These are phyloP conservation scores for Fusarium sacchari DNA, from an alignment of 2,329 filamentous ascomycete genomes.

Conservation along the genomic window DNA sequence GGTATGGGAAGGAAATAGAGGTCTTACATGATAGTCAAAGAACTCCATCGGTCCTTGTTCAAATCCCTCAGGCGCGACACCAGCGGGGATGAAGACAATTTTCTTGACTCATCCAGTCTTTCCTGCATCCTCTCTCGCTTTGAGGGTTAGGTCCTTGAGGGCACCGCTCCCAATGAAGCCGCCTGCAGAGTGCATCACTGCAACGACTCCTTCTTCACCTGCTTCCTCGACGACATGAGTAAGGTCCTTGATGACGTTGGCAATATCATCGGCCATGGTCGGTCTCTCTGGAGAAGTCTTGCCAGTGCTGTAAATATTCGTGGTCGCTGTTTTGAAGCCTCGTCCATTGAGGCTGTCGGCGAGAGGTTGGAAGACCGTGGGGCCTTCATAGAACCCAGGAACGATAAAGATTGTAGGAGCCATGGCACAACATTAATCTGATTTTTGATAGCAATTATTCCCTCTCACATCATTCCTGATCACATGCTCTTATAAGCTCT, in stretches of 20 bases:
- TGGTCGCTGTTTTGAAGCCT: not conserved
- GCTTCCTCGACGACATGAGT: not conserved
- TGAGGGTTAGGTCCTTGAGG: not conserved
- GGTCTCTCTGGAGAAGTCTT: not conserved
- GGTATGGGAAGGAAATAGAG: rapidly evolving
- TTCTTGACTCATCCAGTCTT: not conserved
- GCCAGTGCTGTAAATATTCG: not conserved
- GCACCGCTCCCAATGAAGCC: not conserved
- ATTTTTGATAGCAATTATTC: rapidly evolving
- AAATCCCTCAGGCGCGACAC: not conserved
- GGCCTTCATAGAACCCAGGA: not conserved
- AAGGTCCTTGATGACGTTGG: not conserved
- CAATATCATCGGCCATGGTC: not conserved
- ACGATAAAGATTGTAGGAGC: not conserved
- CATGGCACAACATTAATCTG: rapidly evolving
- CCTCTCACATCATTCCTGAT: not conserved
- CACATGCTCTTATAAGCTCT: not conserved
- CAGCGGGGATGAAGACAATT: not conserved
- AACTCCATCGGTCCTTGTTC: not conserved
- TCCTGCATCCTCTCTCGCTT: not conserved
- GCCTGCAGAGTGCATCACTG: not conserved
- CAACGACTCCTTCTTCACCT: not conserved
- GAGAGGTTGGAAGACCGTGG: not conserved
- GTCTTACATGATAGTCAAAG: not conserved
- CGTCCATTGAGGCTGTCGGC: not conserved